Evolutionary conservation across 371 early-diverging fungal species (phyloP), one percentile per base, ranked within the genome.

Genomic region (Mortierella sp.): DNA sequence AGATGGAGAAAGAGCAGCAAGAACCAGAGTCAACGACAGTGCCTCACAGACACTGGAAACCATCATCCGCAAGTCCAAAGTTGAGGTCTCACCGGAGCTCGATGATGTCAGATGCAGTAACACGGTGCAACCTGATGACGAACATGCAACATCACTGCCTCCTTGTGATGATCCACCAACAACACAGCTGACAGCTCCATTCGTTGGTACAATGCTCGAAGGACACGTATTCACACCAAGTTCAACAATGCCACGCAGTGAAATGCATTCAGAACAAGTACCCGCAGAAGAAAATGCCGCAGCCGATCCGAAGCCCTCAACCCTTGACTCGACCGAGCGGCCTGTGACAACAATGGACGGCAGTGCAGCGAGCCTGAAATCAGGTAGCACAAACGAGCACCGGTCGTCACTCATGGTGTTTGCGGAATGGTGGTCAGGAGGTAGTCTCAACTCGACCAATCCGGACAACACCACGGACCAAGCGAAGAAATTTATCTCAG

Each of bases 401-500:
- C 54, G 50, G 16, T 60, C 58, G 24, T 68, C 74, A 19, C 30
- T 72, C 30, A 41, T 49, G 23, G 43, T 27, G 4, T 30, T 67
- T 21, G 30, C 68, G 19, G 60, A 60, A 21, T 73, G 74, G 74
- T 73, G 74, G 74, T 67, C 68, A 49, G 50, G 74, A 21, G 24
- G 58, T 42, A 69, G 43, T 41, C 7, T 51, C 12, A 55, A 14
- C 16, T 7, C 61, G 28, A 51, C 57, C 55, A 63, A 61, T 65
- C 50, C 28, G 3, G 52, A 30, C 27, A 26, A n/a, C 26, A 27
- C 52, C 31, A 28, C 53, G 5, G 50, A 8, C 34, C 72, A 65
- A 49, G 64, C 47, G 50, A 39, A 50, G 10, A 16, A 39, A 53
- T 38, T 58, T 54, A 58, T 62, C 48, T 62, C 47, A 45, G 43